These are phyloP conservation scores for Picea abies DNA, from an alignment of 83 land plant species.

Conservation along the genomic window DNA sequence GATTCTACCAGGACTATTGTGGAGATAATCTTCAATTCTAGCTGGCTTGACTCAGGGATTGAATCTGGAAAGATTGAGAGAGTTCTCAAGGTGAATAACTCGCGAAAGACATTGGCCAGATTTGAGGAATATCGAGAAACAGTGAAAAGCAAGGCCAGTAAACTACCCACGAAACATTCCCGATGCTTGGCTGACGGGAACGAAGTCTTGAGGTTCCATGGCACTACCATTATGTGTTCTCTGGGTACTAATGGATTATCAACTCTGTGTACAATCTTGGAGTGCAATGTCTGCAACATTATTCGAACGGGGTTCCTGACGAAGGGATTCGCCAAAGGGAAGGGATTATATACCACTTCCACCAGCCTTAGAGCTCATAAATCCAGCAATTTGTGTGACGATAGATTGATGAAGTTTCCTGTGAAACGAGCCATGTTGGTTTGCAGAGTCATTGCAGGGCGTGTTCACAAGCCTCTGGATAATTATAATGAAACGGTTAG, in stretches of 20 bases:
- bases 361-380: constrained; percentile 83
- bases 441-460: constrained; percentile 87
- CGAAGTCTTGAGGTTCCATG: constrained; percentile 79
- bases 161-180: constrained; percentile 63
- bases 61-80: constrained; percentile 64
- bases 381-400: constrained; percentile 8
- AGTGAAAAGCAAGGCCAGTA: constrained; percentile 62
- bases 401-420: constrained; percentile 12
- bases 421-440: constrained; percentile 76
- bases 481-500: constrained; percentile 13
- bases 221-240: constrained; percentile 64
- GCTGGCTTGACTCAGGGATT: constrained; percentile 74
- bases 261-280: constrained; percentile 43
- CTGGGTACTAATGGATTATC: constrained; percentile 63
- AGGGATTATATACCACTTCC: constrained; percentile 67
- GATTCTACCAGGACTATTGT: constrained; percentile 84
- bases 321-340: constrained; percentile 17
- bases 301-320: constrained; percentile 60
- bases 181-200: constrained; percentile 89
- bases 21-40: constrained; percentile 88
- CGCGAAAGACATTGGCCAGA: constrained; percentile 56
- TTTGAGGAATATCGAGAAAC: constrained; percentile 78
- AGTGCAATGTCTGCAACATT: constrained; percentile 62
- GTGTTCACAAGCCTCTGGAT: constrained; percentile 50
- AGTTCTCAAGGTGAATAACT: constrained; percentile 79